Conservation (phyloP, 352 stramenopile genomes). For the Pythium oligandrum region DNA sequence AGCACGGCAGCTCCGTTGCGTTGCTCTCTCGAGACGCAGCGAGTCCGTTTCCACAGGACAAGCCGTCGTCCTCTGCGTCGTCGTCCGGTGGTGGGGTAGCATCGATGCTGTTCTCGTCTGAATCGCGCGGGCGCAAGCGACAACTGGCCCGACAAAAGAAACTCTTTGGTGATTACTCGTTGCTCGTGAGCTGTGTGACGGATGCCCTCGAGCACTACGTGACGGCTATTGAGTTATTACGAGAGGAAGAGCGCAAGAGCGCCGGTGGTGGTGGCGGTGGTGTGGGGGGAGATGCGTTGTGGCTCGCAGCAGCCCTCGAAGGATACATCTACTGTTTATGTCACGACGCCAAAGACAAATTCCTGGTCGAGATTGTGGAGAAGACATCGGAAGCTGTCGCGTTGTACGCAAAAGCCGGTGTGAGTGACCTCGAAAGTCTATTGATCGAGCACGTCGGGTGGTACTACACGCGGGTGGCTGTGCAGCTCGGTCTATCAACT, state of each 20-base stretch:
- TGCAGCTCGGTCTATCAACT: constrained; percentile 22
- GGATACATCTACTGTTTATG: constrained; percentile 63
- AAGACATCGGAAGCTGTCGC: constrained; percentile 66
- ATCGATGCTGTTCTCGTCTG: constrained; percentile 24
- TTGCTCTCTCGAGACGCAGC: not conserved
- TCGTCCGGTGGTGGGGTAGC: constrained; percentile 15
- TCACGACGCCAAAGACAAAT: constrained; percentile 41
- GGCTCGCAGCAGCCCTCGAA: constrained; percentile 79
- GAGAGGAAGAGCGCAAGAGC: constrained; percentile 72
- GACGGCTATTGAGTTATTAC: constrained; percentile 61
- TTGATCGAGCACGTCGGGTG: constrained; percentile 66
- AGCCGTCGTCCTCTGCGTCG: constrained; percentile 9
- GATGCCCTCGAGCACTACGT: constrained; percentile 73
- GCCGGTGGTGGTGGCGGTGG: constrained; percentile 18
- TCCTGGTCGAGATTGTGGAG: constrained; percentile 71
- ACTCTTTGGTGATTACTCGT: constrained; percentile 74
- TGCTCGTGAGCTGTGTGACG: constrained; percentile 57
- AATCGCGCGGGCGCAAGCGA: constrained; percentile 47
- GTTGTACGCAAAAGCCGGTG: constrained; percentile 63
- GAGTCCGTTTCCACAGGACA: constrained; percentile 21
- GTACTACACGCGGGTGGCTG: constrained; percentile 60
- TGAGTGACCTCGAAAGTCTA: constrained; percentile 61
- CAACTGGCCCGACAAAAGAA: constrained; percentile 64
- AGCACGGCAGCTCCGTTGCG: constrained; percentile 1
- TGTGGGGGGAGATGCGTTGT: constrained; percentile 39